Conservation (phyloP, 805 yeast genomes). For the Candida michaelii region DNA sequence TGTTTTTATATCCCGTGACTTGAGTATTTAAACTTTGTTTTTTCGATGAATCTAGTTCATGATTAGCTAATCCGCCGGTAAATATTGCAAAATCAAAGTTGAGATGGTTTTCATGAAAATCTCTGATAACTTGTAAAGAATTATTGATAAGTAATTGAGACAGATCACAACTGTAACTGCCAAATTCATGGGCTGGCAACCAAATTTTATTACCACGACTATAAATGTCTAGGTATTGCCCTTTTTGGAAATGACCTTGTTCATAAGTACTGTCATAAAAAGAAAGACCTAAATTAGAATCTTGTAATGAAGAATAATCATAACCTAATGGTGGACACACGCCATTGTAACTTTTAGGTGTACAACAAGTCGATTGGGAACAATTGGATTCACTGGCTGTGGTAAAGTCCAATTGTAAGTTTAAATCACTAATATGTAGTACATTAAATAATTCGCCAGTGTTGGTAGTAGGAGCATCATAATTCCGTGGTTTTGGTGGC, state of each 20-base stretch:
- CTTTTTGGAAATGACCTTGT: slow-evolving; percentile 27
- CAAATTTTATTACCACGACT: slow-evolving; percentile 13
- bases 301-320: slow-evolving; percentile 30
- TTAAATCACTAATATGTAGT: slow-evolving; percentile 65
- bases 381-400: slow-evolving; percentile 59
- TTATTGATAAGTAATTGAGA: slow-evolving; percentile 63
- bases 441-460: slow-evolving; percentile 48
- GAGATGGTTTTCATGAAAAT: slow-evolving; percentile 23
- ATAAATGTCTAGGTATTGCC: slow-evolving; percentile 22
- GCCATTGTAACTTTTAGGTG: slow-evolving; percentile 45
- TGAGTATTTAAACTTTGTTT: slow-evolving; percentile 69
- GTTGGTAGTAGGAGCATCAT: slow-evolving; percentile 23
- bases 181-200: slow-evolving; percentile 60
- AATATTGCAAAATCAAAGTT: slow-evolving; percentile 62
- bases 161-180: slow-evolving; percentile 63
- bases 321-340: slow-evolving; percentile 18
- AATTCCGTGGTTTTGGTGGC: slow-evolving; percentile 32
- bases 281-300: slow-evolving; percentile 14
- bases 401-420: slow-evolving; percentile 52
- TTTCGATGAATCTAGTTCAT: slow-evolving; percentile 47
- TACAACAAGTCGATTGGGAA: slow-evolving; percentile 57
- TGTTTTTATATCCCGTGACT: slow-evolving; percentile 61
- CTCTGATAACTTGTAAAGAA: slow-evolving; percentile 39
- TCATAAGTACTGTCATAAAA: slow-evolving; percentile 27
- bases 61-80: slow-evolving; percentile 75